A percentile compares a stretch with the other conserved stretches of the same genome.
Conservation (phyloP, 1,284 basidiomycete species). For the Apiotrichum gracile region DNA sequence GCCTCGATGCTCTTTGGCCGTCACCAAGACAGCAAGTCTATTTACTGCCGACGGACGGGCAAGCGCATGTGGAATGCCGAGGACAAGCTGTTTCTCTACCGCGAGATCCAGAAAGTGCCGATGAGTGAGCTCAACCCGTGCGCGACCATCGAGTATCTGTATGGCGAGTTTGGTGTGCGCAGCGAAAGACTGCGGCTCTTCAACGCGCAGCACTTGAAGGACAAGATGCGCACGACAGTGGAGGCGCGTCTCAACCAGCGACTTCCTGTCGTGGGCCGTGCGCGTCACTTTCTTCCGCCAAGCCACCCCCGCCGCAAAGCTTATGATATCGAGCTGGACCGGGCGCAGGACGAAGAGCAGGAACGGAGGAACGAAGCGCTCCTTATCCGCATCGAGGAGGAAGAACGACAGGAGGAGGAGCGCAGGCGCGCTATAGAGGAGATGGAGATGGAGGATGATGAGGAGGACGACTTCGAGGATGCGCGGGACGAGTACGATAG, state of each 20-base stretch:
- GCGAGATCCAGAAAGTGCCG: conserved; percentile 36
- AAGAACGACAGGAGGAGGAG: conserved; percentile 9
- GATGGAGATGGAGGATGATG: conserved; percentile 6
- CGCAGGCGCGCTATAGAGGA: background rate
- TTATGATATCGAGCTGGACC: conserved; percentile 8
- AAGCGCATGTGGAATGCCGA: conserved; percentile 20
- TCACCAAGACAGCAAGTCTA: conserved; percentile 8
- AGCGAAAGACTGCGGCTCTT: conserved; percentile 18
- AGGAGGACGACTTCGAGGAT: background rate
- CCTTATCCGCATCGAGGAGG: background rate
- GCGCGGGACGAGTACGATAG: too few species aligned
- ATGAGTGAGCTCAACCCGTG: conserved; percentile 25
- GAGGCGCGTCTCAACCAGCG: conserved; percentile 16
- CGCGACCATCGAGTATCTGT: conserved; percentile 26
- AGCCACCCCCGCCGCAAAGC: conserved; percentile 1
- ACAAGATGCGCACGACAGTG: conserved; percentile 32
- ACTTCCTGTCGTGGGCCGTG: conserved; percentile 23
- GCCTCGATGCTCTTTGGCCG: conserved; percentile 20
- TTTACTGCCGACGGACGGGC: conserved; percentile 25
- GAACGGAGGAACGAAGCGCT: background rate
- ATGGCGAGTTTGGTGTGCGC: conserved; percentile 28
- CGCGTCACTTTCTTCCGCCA: conserved; percentile 23
- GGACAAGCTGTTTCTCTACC: conserved; percentile 32
- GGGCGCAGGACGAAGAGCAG: background rate
- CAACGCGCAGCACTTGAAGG: conserved; percentile 40